These are phyloP conservation scores for Suillus discolor DNA, from an alignment of 768 basidiomycete genomes.

Conservation along the genomic window DNA sequence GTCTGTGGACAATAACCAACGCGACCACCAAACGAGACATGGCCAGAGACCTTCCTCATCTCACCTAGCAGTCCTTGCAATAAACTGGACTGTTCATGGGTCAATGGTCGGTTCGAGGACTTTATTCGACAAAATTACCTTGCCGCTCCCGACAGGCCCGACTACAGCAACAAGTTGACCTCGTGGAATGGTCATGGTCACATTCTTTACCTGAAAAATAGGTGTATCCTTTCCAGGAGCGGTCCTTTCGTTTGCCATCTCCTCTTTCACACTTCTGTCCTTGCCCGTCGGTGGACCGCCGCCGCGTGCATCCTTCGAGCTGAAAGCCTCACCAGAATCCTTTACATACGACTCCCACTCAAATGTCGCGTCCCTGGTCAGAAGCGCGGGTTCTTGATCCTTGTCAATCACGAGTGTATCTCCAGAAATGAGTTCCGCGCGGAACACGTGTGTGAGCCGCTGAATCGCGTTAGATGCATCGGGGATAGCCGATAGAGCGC, in stretches of 20 bases:
- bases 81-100: slow-evolving; percentile 48
- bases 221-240: slow-evolving; percentile 6
- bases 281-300: slow-evolving; percentile 4
- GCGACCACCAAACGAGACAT: slow-evolving; percentile 61
- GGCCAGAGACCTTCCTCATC: slow-evolving; percentile 59
- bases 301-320: slow-evolving; percentile 1
- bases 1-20: slow-evolving; percentile 74
- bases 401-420: slow-evolving; percentile 47
- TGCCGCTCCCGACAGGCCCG: slow-evolving; percentile 70
- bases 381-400: slow-evolving; percentile 48
- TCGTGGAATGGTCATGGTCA: slow-evolving; percentile 56
- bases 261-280: neutral
- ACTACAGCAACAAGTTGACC: slow-evolving; percentile 64
- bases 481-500: slow-evolving; percentile 59
- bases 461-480: slow-evolving; percentile 66
- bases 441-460: slow-evolving; percentile 45
- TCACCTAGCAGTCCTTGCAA: slow-evolving; percentile 70
- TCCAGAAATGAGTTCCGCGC: slow-evolving; percentile 52
- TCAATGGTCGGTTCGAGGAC: neutral
- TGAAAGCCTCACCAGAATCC: slow-evolving; percentile 9
- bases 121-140: slow-evolving; percentile 33
- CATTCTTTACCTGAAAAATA: slow-evolving; percentile 49
- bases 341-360: slow-evolving; percentile 53
- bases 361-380: slow-evolving; percentile 57
- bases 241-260: slow-evolving; percentile 16